Evolutionary conservation across 352 stramenopile genomes (phyloP).

Genomic region (Globisporangium nodosum): DNA sequence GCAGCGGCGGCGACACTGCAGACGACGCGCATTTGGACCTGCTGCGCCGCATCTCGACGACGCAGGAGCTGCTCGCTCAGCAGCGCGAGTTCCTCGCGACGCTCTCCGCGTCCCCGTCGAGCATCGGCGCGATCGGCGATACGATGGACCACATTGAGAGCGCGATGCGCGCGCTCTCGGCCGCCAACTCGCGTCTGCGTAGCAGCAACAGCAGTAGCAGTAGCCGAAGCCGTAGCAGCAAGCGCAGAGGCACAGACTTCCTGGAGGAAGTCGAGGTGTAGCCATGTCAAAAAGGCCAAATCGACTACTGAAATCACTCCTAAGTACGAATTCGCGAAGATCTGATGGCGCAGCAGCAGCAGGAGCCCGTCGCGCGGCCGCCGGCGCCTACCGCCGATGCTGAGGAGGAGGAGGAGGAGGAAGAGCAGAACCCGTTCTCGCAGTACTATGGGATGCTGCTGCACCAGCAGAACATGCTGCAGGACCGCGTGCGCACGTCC

Average conservation of each 20-base stretch:
- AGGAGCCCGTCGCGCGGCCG: background rate
- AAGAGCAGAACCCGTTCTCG: conserved; percentile 90
- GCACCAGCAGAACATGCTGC: conserved; percentile 99
- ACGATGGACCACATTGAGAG: conserved; percentile 38
- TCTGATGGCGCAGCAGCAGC: background rate
- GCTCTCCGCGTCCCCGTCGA: conserved; percentile 39
- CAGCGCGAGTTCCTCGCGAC: conserved; percentile 40
- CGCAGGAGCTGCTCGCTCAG: conserved; percentile 55
- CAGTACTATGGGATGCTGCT: conserved; percentile 94
- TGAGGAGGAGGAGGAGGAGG: conserved; percentile 17
- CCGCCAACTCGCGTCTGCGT: background rate
- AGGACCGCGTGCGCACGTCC: conserved; percentile 98
- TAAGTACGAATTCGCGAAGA: background rate
- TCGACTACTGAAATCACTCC: no score
- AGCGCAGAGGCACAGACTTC: background rate
- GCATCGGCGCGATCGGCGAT: conserved; percentile 47
- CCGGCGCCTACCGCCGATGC: background rate
- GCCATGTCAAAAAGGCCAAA: background rate
- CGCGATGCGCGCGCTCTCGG: conserved; percentile 14
- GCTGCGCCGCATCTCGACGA: conserved; percentile 54
- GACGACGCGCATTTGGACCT: conserved; percentile 33
- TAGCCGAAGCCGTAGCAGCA: background rate
- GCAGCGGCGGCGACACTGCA: background rate
- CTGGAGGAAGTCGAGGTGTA: background rate
- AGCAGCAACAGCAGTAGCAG: conserved; percentile 1